Evolutionary conservation across 2,329 filamentous ascomycete genomes (phyloP), one percentile per base, ranked within the genome.

Genomic region (Neofusicoccum sp.): DNA sequence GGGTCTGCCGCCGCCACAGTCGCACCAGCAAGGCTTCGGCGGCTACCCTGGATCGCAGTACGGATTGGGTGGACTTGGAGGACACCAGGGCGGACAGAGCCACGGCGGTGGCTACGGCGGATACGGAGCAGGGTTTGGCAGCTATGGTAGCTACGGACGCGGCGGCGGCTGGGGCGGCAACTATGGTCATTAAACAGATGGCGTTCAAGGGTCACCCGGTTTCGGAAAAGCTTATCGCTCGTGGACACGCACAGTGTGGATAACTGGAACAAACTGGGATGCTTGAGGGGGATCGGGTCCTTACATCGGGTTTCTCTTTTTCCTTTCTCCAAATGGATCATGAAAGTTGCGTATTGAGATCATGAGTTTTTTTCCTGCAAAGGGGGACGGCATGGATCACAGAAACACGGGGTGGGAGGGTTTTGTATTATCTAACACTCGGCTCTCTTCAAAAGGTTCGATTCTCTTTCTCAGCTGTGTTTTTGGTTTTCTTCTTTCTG

Each of bases 1-100:
- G 50, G 80, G 80, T 34, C 76, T 85, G 52, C 84, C 84, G 50
- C 83, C 81, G 48, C 81, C 84, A 58, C 83, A 84, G 72, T 80
- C 78, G 34, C 83, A 85, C 56, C 85, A 87, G 71, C 83, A 84
- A 71, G 81, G 79, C 49, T 87, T 85, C 67, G 82, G 83, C 59
- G 81, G 79, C 48, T 87, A 87, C 66, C 83, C 83, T 34, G 77
- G 76, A 65, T 78, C 81, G 62, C 83, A 85, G 69, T 85, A 83
- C 65, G 77, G 80, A 34, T 78, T 85, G 43, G 82, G 82, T 62
- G 83, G 82, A 52, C 77, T 83, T 50, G 81, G 81, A 48, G 75
- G 73, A 47, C 80, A 82, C 66, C 80, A 81, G 67, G 77, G 75
- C 64, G 77, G 74, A 33, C 79, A 78, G 64, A 72, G 70, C 65